Evolutionary conservation across 1,284 basidiomycete genomes (phyloP), one percentile per base, ranked within the genome.

Genomic region (Peniophora sp.): DNA sequence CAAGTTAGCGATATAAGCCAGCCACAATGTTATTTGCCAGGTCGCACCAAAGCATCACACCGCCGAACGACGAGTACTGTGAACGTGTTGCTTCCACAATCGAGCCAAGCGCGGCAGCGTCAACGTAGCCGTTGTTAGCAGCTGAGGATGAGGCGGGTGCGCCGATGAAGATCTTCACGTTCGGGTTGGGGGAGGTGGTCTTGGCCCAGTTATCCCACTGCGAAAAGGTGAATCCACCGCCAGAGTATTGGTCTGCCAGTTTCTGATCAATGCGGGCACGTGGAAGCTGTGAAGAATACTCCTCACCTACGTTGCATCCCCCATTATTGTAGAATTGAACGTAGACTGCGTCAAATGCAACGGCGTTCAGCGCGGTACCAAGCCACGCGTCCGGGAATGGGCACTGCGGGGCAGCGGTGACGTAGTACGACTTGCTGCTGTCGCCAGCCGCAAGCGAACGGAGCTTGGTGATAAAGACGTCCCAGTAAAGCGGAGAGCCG

Each of bases 141-240:
- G 58, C 56, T 5, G 54, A 56, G 2, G 51, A 48, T 2, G 55
- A 57, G 3, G 53, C 60, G 19, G 60, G 59, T n/a, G 58, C 60
- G 34, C 60, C 60, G 24, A 61, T 55, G 53, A 54, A 60, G 17
- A 61, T 51, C 53, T 60, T 61, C 19, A 60, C 56, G 45, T 60
- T 56, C 34, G 53, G 53, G 51, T 61, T 61, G 16, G 58, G 55
- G 11, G 60, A 59, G 3, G 53, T 53, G 11, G 55, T 59, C 19
- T 41, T 41, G 16, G 38, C 38, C 81, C 82, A 84, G 55, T 68
- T 72, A 51, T 83, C 81, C 82, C 79, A 79, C 44, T 52, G 32
- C 14, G 20, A 3, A 47, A 55, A 19, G 58, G 52, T 48, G 53
- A 43, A 22, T 17, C 17, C 20, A 34, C 45, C 12, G 22, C 2